Evolutionary conservation across 139 green algal genomes (phyloP).

Genomic region (Volvox reticuliferus): DNA sequence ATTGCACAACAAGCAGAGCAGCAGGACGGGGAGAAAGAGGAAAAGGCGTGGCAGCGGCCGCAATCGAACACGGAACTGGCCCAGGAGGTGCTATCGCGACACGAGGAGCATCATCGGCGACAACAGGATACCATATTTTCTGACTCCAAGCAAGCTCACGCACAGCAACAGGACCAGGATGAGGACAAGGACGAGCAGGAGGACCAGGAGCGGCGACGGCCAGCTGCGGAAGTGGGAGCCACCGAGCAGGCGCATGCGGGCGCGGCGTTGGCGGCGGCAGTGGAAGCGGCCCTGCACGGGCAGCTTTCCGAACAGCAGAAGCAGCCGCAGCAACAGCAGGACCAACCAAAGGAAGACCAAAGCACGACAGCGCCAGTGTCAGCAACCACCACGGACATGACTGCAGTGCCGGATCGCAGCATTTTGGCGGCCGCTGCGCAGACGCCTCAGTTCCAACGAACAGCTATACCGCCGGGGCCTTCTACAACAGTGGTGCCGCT

Average conservation of each 20-base stretch:
- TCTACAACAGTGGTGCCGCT: neutral
- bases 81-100: too few species aligned
- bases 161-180: neutral
- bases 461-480: neutral
- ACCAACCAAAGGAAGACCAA: neutral
- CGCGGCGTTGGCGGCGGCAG: neutral
- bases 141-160: neutral
- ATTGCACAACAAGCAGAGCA: neutral
- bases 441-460: neutral
- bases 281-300: neutral
- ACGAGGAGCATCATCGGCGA: too few species aligned
- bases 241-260: neutral
- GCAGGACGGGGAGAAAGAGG: neutral
- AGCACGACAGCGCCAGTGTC: neutral
- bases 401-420: neutral
- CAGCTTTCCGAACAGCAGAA: neutral
- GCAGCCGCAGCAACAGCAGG: neutral
- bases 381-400: neutral
- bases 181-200: neutral
- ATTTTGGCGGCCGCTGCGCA: neutral
- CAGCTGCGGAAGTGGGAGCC: neutral
- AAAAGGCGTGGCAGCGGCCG: neutral
- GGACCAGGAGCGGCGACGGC: neutral
- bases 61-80: too few species aligned
- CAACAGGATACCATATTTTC: too few species aligned